These are phyloP conservation scores for Naganishia liquefaciens DNA, from an alignment of 1,284 basidiomycete genomes.

Conservation along the genomic window DNA sequence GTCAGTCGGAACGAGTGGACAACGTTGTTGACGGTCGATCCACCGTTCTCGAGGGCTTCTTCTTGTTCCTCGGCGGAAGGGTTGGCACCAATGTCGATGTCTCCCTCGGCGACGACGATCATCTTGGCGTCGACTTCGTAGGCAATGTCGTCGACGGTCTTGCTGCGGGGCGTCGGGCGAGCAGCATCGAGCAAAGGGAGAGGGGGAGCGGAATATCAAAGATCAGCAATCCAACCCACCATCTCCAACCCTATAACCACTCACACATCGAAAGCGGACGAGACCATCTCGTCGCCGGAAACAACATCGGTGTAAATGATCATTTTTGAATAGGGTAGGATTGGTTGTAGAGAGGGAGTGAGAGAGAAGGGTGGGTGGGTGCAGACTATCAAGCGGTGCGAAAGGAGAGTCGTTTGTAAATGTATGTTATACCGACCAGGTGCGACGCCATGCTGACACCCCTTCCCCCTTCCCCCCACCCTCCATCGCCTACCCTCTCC, in stretches of 20 bases:
- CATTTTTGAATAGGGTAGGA: slow-evolving; percentile 38
- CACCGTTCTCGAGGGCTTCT: slow-evolving; percentile 80
- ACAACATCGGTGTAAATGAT: slow-evolving; percentile 60
- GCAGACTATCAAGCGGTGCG: neutral
- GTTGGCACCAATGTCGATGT: slow-evolving; percentile 92
- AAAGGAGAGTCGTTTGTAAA: neutral
- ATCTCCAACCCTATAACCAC: slow-evolving; percentile 39
- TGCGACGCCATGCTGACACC: too few species aligned
- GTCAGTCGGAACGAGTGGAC: slow-evolving; percentile 90
- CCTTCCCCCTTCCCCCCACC: neutral
- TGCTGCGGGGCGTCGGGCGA: slow-evolving; percentile 59
- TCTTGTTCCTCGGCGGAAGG: slow-evolving; percentile 86
- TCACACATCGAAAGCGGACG: slow-evolving; percentile 85
- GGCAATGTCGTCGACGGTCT: slow-evolving; percentile 77
- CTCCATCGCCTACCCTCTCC: neutral
- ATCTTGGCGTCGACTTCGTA: slow-evolving; percentile 84
- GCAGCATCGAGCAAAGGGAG: neutral
- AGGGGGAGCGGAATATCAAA: neutral
- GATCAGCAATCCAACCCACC: neutral
- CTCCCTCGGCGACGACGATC: slow-evolving; percentile 76
- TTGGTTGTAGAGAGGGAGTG: neutral
- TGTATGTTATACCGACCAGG: slow-evolving; percentile 2
- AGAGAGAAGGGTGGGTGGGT: slow-evolving; percentile 11
- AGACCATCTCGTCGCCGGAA: slow-evolving; percentile 88
- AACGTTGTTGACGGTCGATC: slow-evolving; percentile 81